phyloP scores from a whole-genome alignment of 1,284 basidiomycete genomes.

The Singerocomus inundabilis region DNA sequence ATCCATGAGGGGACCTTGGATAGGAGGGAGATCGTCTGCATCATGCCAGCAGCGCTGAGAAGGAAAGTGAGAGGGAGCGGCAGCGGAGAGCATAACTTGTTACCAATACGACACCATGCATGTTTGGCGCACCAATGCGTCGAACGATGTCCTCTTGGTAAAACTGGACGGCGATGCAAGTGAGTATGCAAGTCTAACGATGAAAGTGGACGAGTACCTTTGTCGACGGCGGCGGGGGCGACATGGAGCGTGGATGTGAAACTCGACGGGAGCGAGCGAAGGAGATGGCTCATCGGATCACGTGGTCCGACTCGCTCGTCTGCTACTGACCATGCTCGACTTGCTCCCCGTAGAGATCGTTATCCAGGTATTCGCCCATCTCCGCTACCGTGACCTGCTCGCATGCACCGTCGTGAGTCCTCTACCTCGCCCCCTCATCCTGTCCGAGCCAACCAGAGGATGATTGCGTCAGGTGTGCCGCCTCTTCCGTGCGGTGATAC shows the following conservation, averaged over 20 bases:
- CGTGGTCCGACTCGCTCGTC: conserved; percentile 10
- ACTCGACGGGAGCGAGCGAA: conserved; percentile 1
- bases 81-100: not conserved
- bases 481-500: conserved; percentile 39
- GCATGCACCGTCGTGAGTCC: conserved; percentile 34
- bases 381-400: conserved; percentile 39
- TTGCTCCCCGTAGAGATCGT: conserved; percentile 38
- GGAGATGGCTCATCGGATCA: conserved; percentile 13
- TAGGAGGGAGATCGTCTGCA: conserved; percentile 59
- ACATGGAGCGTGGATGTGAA: conserved; percentile 22
- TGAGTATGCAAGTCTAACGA: not conserved
- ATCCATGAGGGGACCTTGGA: conserved; percentile 47
- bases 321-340: conserved; percentile 13
- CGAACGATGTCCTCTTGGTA: conserved; percentile 76
- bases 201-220: conserved; percentile 19
- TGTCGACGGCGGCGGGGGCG: conserved; percentile 20
- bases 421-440: not conserved
- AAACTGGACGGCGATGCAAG: conserved; percentile 43
- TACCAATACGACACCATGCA: conserved; percentile 32
- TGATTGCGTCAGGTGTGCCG: conserved; percentile 42
- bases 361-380: conserved; percentile 30
- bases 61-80: conserved; percentile 2
- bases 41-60: conserved; percentile 79
- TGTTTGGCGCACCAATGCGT: conserved; percentile 42
- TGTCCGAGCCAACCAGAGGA: not conserved